A percentile compares a stretch with the other conserved stretches of the same genome.
phyloP scores from a whole-genome alignment of 306 rosid genomes.

The Macrotyloma uniflorum region DNA sequence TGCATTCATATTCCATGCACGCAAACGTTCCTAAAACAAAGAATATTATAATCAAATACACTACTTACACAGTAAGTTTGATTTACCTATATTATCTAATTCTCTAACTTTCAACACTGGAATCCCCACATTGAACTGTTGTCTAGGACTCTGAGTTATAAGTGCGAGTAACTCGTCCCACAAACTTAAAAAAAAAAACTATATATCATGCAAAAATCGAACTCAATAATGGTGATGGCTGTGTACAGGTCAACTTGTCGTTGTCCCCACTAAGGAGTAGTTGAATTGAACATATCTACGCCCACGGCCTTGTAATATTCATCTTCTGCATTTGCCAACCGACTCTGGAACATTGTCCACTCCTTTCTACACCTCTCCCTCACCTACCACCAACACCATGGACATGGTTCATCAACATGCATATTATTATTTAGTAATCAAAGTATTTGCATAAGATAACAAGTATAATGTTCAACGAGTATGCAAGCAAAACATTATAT shows the following conservation, averaged over 20 bases:
- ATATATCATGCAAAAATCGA: slow-evolving; percentile 27
- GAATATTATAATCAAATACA: slow-evolving; percentile 7
- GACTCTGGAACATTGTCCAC: slow-evolving; percentile 93
- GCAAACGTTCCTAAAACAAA: slow-evolving; percentile 5
- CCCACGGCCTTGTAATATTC: slow-evolving; percentile 68
- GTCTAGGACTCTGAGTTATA: slow-evolving; percentile 24
- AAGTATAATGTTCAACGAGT: neutral
- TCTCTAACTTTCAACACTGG: slow-evolving; percentile 27
- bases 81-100: slow-evolving; percentile 30
- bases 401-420: slow-evolving; percentile 32
- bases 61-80: neutral
- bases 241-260: slow-evolving; percentile 33
- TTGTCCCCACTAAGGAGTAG: slow-evolving; percentile 45
- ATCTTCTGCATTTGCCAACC: slow-evolving; percentile 78
- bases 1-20: neutral
- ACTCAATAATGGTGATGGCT: slow-evolving; percentile 25
- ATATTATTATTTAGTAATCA: neutral
- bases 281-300: slow-evolving; percentile 55
- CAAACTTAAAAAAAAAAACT: slow-evolving; percentile 7
- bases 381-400: slow-evolving; percentile 60
- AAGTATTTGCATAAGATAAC: neutral
- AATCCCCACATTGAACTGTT: slow-evolving; percentile 35
- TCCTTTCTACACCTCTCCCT: slow-evolving; percentile 94
- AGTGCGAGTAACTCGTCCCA: slow-evolving; percentile 35
- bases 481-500: slow-evolving; percentile 7